Conservation (phyloP, 2,329 filamentous ascomycete species). For the Beauveria scarabaeidicola region DNA sequence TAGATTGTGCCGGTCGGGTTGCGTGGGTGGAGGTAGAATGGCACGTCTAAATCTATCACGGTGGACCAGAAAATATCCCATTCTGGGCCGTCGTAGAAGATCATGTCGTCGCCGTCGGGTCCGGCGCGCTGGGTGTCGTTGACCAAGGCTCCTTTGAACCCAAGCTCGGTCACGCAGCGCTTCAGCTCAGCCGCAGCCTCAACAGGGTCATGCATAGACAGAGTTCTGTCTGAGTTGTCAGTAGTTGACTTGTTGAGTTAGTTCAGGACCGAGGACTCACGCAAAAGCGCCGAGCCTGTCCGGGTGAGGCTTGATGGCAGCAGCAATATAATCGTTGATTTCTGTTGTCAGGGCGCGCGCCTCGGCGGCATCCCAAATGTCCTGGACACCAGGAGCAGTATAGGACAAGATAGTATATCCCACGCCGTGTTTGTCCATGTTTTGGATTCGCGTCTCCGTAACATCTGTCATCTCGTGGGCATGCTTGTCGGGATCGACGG, state of each 20-base stretch:
- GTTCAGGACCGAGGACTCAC: slow-evolving; percentile 17
- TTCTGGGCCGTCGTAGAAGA: slow-evolving; percentile 55
- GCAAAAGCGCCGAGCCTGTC: slow-evolving; percentile 40
- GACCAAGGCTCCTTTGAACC: slow-evolving; percentile 55
- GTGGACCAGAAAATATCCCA: slow-evolving; percentile 56
- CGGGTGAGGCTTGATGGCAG: slow-evolving; percentile 27
- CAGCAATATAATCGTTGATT: slow-evolving; percentile 33
- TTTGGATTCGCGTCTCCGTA: slow-evolving; percentile 31
- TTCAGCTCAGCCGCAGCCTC: slow-evolving; percentile 41
- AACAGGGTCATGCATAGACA: slow-evolving; percentile 45
- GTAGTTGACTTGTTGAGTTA: background rate
- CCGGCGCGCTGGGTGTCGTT: slow-evolving; percentile 55
- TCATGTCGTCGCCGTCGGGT: slow-evolving; percentile 47
- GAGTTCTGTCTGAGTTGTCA: slow-evolving; percentile 21
- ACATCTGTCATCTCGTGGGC: slow-evolving; percentile 42
- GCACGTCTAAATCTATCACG: slow-evolving; percentile 50
- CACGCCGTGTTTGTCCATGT: slow-evolving; percentile 38
- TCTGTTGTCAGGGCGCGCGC: slow-evolving; percentile 34
- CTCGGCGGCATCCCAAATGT: slow-evolving; percentile 31
- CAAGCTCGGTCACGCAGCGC: slow-evolving; percentile 45
- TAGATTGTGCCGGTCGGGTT: slow-evolving; percentile 47
- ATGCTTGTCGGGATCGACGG: slow-evolving; percentile 50
- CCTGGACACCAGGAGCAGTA: slow-evolving; percentile 41
- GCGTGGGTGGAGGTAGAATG: slow-evolving; percentile 55
- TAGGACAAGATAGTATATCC: slow-evolving; percentile 41